Evolutionary conservation across 768 basidiomycete genomes (phyloP), one percentile per base, ranked within the genome.

Genomic region (Psilocybe subaeruginosa): DNA sequence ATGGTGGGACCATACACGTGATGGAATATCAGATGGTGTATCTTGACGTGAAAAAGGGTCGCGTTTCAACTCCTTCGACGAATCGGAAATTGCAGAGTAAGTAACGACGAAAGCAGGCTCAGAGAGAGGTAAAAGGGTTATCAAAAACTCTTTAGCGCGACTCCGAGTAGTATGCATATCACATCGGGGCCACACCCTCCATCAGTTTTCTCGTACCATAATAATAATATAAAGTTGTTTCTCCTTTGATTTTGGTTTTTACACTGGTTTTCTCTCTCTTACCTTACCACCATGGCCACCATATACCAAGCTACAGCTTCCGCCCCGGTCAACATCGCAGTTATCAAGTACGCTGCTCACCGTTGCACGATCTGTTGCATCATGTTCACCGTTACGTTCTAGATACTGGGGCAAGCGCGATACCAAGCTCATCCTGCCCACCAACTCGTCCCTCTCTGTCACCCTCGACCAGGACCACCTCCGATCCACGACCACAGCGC

Each of bases 401-500:
- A 96, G 92, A 74, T 99, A 99, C 82, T 99, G 97, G 97, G 97
- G 97, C 65, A 99, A 99, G 77, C 92, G 97, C 63, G 92, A 98
- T 76, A 96, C 94, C 3, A 85, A 89, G 68, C 87, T 99, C 64
- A 98, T 98, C 73, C 81, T 99, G 59, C 97, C 97, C 47, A 98
- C 95, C 64, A 99, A 99, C 78, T 94, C 95, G 0, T 99, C 97
- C 8, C 86, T 99, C n/a, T 98, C 96, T 6, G 93, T 99, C 51
- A 99, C 97, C 2, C 90, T 99, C 64, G 91, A 91, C 70, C 97
- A 99, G 76, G 95, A 99, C 76, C 92, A 99, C 69, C 85, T 99
- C 8, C 85, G 93, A 61, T 93, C 93, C 1, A 97, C 94, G 7
- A 99, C 97, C 3, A 94, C 96, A 1, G 93, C 95, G 4, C 88